Conservation (phyloP, 2,329 filamentous ascomycete genomes). For the Penicillium aurantiogriseum region DNA sequence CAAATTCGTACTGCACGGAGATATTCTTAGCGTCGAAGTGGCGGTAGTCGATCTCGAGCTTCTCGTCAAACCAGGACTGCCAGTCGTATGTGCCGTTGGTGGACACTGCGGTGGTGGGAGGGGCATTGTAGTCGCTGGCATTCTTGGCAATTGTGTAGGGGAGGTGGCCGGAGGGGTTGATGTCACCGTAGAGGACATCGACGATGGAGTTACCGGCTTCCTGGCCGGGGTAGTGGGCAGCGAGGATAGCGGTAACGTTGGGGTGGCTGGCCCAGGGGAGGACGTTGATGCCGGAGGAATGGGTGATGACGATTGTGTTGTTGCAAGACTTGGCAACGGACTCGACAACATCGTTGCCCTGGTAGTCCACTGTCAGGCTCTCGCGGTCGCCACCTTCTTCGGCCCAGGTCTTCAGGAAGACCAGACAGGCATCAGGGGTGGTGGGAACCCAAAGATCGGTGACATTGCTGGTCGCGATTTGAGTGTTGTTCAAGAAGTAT, state of each 20-base stretch:
- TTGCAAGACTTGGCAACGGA: slow-evolving; percentile 70
- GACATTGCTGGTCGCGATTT: slow-evolving; percentile 8
- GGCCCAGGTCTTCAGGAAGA: slow-evolving; percentile 78
- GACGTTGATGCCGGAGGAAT: slow-evolving; percentile 70
- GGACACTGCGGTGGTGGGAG: slow-evolving; percentile 11
- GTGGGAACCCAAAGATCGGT: slow-evolving; percentile 23
- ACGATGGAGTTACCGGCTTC: slow-evolving; percentile 77
- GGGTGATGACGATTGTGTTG: slow-evolving; percentile 84
- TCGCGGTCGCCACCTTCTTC: slow-evolving; percentile 73
- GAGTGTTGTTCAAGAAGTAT: slow-evolving; percentile 22
- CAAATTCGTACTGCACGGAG: slow-evolving; percentile 23
- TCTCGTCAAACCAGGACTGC: slow-evolving; percentile 18
- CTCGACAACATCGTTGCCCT: slow-evolving; percentile 76
- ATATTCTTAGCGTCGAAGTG: slow-evolving; percentile 24
- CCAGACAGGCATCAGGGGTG: slow-evolving; percentile 54
- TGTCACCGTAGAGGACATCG: slow-evolving; percentile 77
- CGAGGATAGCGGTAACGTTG: slow-evolving; percentile 69
- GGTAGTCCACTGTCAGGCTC: slow-evolving; percentile 64
- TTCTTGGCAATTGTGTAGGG: slow-evolving; percentile 77
- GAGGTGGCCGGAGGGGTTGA: slow-evolving; percentile 73
- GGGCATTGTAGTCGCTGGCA: slow-evolving; percentile 62
- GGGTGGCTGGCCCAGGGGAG: slow-evolving; percentile 21
- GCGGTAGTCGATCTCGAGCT: slow-evolving; percentile 24
- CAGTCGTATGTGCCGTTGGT: slow-evolving; percentile 18
- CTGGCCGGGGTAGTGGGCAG: slow-evolving; percentile 79